Percentiles rank a stretch among this genome's conserved stretches.
Conservation (phyloP, 2,329 filamentous ascomycete genomes). For the Exutisphaerella laricina region DNA sequence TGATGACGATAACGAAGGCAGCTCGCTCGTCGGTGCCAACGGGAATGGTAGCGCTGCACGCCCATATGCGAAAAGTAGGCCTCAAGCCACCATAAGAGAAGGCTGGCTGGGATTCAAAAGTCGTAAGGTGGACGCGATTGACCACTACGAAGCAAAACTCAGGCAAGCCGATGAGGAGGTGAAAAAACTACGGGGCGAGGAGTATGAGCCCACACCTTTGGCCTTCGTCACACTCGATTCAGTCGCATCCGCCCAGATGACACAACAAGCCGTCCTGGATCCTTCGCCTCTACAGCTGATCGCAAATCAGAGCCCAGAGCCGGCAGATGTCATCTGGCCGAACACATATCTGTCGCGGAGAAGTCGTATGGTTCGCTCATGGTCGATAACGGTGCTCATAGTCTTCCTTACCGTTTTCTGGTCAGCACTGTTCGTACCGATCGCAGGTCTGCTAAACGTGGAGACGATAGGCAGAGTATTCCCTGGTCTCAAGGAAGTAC, state of each 20-base stretch:
- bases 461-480: slow-evolving; percentile 71
- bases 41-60: slow-evolving; percentile 35
- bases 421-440: slow-evolving; percentile 71
- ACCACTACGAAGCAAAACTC: slow-evolving; percentile 87
- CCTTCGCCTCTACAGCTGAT: slow-evolving; percentile 80
- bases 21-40: slow-evolving; percentile 13
- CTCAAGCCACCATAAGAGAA: slow-evolving; percentile 69
- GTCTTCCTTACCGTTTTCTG: slow-evolving; percentile 79
- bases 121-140: slow-evolving; percentile 78
- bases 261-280: slow-evolving; percentile 88
- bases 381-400: slow-evolving; percentile 79
- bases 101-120: slow-evolving; percentile 68
- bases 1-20: slow-evolving; percentile 29
- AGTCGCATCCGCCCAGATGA: slow-evolving; percentile 88
- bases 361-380: slow-evolving; percentile 69
- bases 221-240: slow-evolving; percentile 98
- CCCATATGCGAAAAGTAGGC: slow-evolving; percentile 48
- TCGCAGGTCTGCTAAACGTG: slow-evolving; percentile 74
- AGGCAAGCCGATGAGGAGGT: slow-evolving; percentile 73
- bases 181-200: slow-evolving; percentile 60
- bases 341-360: slow-evolving; percentile 81
- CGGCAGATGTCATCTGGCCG: slow-evolving; percentile 87
- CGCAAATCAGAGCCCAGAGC: slow-evolving; percentile 79
- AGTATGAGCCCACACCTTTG: slow-evolving; percentile 71
- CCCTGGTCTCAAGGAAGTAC: slow-evolving; percentile 61